Evolutionary conservation across 495 filamentous ascomycete genomes (phyloP).

Genomic region (Pyrenula massariospora): DNA sequence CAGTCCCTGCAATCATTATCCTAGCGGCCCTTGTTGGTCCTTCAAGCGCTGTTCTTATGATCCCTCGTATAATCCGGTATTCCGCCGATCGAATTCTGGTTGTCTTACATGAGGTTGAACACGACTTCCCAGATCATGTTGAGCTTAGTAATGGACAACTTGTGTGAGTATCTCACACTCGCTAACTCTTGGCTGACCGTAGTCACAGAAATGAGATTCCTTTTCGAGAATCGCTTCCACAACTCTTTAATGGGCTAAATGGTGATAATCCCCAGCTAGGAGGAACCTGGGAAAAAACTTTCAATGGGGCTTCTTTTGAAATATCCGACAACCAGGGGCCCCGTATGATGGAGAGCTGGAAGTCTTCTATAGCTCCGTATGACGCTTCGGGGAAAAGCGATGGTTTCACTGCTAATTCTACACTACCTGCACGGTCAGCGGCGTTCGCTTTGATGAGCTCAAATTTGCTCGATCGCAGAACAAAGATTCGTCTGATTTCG

Average conservation of each 20-base stretch:
- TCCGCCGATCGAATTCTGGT: neutral
- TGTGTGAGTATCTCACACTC: neutral
- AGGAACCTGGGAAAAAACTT: no score
- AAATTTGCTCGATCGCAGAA: neutral
- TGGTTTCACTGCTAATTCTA: neutral
- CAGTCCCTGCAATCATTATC: conserved; percentile 1
- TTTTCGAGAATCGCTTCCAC: neutral
- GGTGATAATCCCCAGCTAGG: no score
- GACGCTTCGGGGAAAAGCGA: neutral
- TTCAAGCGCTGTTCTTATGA: conserved; percentile 12
- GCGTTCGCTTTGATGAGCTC: neutral
- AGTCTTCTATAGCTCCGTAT: no score
- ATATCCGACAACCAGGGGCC: neutral
- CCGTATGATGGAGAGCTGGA: neutral
- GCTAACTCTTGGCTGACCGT: neutral
- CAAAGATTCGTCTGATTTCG: neutral
- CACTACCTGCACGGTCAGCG: neutral
- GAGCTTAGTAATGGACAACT: neutral
- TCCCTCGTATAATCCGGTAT: conserved; percentile 1
- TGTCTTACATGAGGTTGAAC: neutral
- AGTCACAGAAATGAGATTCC: neutral
- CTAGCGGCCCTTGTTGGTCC: conserved; percentile 10
- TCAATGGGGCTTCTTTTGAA: no score
- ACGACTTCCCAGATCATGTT: neutral
- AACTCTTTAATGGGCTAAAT: neutral